Conservation (phyloP, 1,284 basidiomycete species). For the Neotropicomus parvogracilis region DNA sequence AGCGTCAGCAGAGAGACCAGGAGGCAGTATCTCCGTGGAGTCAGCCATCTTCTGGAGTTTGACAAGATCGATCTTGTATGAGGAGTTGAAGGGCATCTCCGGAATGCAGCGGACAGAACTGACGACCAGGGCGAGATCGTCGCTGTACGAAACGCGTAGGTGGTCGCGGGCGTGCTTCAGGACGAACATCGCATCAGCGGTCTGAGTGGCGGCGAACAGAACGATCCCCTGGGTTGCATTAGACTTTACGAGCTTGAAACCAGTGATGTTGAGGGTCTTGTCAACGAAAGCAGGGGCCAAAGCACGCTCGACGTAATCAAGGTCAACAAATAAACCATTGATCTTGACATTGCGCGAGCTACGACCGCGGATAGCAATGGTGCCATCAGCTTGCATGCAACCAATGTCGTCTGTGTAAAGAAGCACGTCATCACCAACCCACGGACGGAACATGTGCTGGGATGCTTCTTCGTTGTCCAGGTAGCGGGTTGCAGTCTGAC, state of each 20-base stretch:
- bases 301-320: constrained; percentile 30
- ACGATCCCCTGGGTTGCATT: constrained; percentile 20
- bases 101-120: constrained; percentile 21
- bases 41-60: constrained; percentile 25
- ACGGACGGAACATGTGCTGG: constrained; percentile 29
- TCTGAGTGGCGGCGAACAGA: constrained; percentile 20
- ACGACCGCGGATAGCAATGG: constrained; percentile 27
- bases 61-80: constrained; percentile 30
- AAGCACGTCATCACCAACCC: constrained; percentile 22
- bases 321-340: constrained; percentile 30
- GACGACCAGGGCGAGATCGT: constrained; percentile 23
- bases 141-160: constrained; percentile 15
- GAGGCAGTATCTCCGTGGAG: constrained; percentile 11
- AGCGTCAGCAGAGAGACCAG: constrained; percentile 10
- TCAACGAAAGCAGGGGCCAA: constrained; percentile 23
- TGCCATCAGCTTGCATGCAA: constrained; percentile 29
- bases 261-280: constrained; percentile 8
- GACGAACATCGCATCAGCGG: constrained; percentile 21
- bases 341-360: constrained; percentile 31
- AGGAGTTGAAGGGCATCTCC: constrained; percentile 32
- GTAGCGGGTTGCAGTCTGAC: constrained; percentile 27
- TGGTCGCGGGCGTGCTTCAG: constrained; percentile 25
- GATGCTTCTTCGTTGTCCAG: constrained; percentile 27
- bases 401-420: constrained; percentile 31
- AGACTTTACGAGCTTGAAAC: constrained; percentile 31